Conservation (phyloP, 2,329 filamentous ascomycete species). For the Colletotrichum navitas region DNA sequence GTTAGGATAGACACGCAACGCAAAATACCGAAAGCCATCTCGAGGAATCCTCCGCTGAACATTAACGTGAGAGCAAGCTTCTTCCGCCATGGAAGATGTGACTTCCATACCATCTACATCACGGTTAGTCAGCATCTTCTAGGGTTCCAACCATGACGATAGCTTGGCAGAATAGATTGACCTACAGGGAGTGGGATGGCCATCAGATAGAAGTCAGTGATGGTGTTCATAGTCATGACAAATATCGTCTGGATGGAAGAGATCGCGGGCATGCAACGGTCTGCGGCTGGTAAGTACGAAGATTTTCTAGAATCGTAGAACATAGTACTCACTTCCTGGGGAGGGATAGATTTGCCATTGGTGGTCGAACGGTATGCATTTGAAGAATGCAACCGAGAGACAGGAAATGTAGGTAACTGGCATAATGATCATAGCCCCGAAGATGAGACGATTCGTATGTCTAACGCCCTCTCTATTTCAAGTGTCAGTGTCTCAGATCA, state of each 20-base stretch:
- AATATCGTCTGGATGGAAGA: conserved; percentile 30
- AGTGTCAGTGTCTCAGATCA: not conserved
- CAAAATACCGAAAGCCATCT: conserved; percentile 35
- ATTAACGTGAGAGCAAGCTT: conserved; percentile 33
- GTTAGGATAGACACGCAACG: conserved; percentile 37
- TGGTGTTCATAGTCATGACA: conserved; percentile 35
- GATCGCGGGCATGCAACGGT: conserved; percentile 21
- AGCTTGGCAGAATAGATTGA: not conserved
- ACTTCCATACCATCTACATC: conserved; percentile 31
- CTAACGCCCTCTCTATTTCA: conserved; percentile 14
- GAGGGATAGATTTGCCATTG: conserved; percentile 64
- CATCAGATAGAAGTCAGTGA: conserved; percentile 36
- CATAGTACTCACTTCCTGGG: conserved; percentile 1
- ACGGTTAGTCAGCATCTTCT: not conserved
- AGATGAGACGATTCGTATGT: conserved; percentile 30
- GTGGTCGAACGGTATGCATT: conserved; percentile 56
- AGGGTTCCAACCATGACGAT: not conserved
- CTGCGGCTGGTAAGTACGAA: not conserved
- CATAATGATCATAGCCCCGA: conserved; percentile 27
- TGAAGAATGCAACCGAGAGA: conserved; percentile 56
- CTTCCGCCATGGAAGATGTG: conserved; percentile 30
- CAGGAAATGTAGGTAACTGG: conserved; percentile 28
- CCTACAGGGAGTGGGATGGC: conserved; percentile 24
- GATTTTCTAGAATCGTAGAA: accelerated
- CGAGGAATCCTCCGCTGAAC: conserved; percentile 38